Percentiles rank a stretch among this genome's conserved stretches.
phyloP scores from a whole-genome alignment of 1,139 yeast species.

The Kurtzmaniella quercitrusa region DNA sequence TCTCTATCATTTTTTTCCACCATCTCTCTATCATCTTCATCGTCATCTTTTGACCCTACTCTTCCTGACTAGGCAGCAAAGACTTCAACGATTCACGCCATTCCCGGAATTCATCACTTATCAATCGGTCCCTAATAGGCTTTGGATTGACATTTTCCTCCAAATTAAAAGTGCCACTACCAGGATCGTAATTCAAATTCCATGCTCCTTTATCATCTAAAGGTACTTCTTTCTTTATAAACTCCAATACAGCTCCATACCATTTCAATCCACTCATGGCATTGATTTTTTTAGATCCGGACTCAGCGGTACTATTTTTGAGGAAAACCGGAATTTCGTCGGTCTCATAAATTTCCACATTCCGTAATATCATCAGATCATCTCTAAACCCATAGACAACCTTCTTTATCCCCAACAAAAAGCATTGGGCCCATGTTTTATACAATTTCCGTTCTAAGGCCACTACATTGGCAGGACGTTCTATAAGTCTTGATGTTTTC shows the following conservation, averaged over 20 bases:
- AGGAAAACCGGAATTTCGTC: constrained; percentile 69
- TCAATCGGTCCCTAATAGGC: constrained; percentile 31
- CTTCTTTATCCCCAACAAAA: constrained; percentile 74
- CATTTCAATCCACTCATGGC: constrained; percentile 79
- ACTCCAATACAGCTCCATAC: constrained; percentile 79
- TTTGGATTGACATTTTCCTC: constrained; percentile 24
- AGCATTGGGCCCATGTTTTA: constrained; percentile 91
- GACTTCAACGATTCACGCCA: constrained; percentile 45
- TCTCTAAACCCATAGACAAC: constrained; percentile 87
- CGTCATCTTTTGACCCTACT: no score
- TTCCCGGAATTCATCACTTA: constrained; percentile 51
- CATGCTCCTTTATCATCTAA: constrained; percentile 34
- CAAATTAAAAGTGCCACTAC: constrained; percentile 26
- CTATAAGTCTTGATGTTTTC: constrained; percentile 63
- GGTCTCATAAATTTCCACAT: constrained; percentile 72
- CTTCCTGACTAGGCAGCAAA: background rate
- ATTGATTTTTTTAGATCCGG: constrained; percentile 38
- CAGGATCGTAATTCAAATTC: constrained; percentile 32
- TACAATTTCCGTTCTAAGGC: constrained; percentile 71
- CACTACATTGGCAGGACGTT: constrained; percentile 46
- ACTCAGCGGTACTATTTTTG: constrained; percentile 36
- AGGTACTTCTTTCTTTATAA: constrained; percentile 61
- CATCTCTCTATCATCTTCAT: no score
- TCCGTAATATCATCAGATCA: constrained; percentile 53
- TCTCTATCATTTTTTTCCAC: no score